These are phyloP conservation scores for Cytauxzoon felis DNA, from an alignment of 169 alveolate genomes.

Conservation along the genomic window DNA sequence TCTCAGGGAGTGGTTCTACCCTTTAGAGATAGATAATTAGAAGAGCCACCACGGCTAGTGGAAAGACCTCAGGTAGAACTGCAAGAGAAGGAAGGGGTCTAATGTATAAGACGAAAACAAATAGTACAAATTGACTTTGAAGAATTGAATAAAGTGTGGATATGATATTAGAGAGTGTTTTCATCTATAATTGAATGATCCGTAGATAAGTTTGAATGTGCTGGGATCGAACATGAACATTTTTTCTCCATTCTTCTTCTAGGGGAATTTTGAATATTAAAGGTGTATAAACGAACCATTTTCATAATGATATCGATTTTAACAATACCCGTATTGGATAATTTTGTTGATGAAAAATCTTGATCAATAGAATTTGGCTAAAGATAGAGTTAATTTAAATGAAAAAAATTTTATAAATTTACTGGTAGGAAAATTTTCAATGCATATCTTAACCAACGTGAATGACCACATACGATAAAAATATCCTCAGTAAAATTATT, in stretches of 20 bases:
- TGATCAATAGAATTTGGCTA: slow-evolving; percentile 7
- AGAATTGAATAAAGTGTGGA: no score
- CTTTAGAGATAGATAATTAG: no score
- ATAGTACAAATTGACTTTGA: no score
- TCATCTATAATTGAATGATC: slow-evolving; percentile 12
- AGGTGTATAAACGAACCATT: neutral
- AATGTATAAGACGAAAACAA: no score
- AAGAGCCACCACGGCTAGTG: no score
- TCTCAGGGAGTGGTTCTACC: no score
- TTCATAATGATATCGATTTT: slow-evolving; percentile 14
- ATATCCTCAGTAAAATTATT: slow-evolving; percentile 16
- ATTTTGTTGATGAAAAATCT: slow-evolving; percentile 9
- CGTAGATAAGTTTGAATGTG: slow-evolving; percentile 13
- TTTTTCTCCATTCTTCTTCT: slow-evolving; percentile 12
- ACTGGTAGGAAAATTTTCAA: slow-evolving; percentile 37
- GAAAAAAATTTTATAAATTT: neutral
- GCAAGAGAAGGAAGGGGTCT: no score
- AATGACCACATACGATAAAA: slow-evolving; percentile 54
- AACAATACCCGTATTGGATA: slow-evolving; percentile 19
- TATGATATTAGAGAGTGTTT: no score
- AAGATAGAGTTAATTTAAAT: neutral
- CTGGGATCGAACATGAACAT: slow-evolving; percentile 18
- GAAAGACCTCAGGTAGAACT: no score
- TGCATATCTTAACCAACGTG: slow-evolving; percentile 45
- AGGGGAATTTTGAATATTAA: neutral